A percentile compares a stretch with the other conserved stretches of the same genome.
Evolutionary conservation across 2,329 filamentous ascomycete species (phyloP).

Genomic region (Colletotrichum sp.): DNA sequence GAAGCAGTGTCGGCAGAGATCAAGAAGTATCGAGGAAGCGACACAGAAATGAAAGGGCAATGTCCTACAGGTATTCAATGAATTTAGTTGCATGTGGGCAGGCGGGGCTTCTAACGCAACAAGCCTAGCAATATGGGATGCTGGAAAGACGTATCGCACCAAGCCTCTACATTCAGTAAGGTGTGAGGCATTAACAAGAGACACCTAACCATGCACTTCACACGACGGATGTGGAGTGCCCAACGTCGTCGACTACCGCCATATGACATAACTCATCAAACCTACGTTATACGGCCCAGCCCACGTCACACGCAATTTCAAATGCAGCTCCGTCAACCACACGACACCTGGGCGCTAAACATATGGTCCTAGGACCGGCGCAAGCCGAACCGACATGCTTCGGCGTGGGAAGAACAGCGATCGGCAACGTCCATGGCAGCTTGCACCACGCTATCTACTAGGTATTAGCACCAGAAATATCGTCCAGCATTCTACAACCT

Average conservation of each 20-base stretch:
- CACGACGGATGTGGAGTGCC: too few species aligned
- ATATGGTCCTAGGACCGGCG: background rate
- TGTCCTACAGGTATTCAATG: too few species aligned
- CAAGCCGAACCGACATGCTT: background rate
- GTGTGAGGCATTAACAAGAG: too few species aligned
- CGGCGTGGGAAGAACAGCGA: background rate
- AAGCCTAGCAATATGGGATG: too few species aligned
- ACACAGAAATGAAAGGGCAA: too few species aligned
- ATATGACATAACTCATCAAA: background rate
- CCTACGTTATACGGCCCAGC: background rate
- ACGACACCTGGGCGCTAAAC: background rate
- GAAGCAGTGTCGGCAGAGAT: too few species aligned
- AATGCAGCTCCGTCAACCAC: background rate
- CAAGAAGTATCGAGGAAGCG: too few species aligned
- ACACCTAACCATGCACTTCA: too few species aligned
- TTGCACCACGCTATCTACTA: background rate
- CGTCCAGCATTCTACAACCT: background rate
- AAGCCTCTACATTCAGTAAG: too few species aligned
- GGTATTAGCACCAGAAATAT: background rate
- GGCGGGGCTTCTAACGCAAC: too few species aligned
- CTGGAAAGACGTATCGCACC: too few species aligned
- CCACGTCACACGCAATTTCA: background rate
- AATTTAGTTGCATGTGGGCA: too few species aligned
- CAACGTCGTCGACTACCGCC: background rate
- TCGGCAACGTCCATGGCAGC: background rate